These are phyloP conservation scores for Dacryopinax primogenitus DNA, from an alignment of 768 basidiomycete genomes.

Conservation along the genomic window DNA sequence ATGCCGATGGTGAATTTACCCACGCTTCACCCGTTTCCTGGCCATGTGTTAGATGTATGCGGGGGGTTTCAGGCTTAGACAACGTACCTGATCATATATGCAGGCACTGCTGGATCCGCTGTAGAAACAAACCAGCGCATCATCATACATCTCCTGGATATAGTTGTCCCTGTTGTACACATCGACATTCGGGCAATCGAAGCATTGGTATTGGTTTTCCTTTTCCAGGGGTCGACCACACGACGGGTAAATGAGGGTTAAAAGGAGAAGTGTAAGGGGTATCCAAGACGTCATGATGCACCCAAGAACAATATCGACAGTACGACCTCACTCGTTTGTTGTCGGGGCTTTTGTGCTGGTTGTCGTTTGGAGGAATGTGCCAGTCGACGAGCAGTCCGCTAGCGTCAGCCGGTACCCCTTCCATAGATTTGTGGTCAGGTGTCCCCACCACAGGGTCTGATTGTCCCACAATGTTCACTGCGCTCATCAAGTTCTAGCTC, in stretches of 20 bases:
- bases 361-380: no score
- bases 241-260: neutral
- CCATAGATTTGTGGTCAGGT: no score
- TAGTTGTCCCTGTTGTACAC: neutral
- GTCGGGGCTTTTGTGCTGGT: neutral
- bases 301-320: neutral
- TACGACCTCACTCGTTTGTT: neutral
- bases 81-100: neutral
- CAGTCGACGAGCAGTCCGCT: no score
- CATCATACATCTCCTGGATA: neutral
- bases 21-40: neutral
- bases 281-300: neutral
- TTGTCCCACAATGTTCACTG: no score
- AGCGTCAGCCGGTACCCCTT: no score
- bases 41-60: neutral
- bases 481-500: no score
- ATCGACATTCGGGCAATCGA: neutral
- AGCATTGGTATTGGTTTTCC: neutral
- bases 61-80: neutral
- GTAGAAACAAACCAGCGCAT: slow-evolving; percentile 5
- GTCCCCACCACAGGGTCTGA: no score
- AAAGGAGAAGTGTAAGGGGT: neutral
- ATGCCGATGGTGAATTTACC: neutral
- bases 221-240: neutral
- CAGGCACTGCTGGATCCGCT: neutral